Percentiles rank a stretch among this genome's conserved stretches.
phyloP scores from a whole-genome alignment of 1,139 yeast genomes.

The Ogataea hybrid region DNA sequence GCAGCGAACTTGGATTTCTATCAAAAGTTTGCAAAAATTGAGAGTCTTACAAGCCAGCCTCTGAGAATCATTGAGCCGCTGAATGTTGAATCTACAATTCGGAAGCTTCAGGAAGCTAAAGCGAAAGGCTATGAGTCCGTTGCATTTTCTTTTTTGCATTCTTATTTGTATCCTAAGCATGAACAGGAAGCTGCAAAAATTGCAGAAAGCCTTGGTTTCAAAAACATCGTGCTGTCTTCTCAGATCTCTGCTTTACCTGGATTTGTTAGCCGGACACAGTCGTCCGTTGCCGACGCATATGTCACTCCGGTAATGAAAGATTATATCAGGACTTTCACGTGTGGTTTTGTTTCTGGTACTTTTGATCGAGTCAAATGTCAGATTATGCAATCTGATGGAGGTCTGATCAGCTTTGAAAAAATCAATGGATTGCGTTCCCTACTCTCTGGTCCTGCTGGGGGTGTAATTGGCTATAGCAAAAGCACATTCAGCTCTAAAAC shows the following conservation, averaged over 20 bases:
- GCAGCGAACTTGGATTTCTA: conserved; percentile 35
- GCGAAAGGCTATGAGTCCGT: conserved; percentile 31
- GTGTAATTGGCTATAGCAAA: conserved; percentile 53
- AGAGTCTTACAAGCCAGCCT: conserved; percentile 20
- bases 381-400: conserved; percentile 63
- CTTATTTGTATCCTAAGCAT: conserved; percentile 34
- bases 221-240: conserved; percentile 32
- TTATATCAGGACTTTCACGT: conserved; percentile 31
- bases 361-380: conserved; percentile 39
- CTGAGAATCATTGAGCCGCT: conserved; percentile 32
- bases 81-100: conserved; percentile 23
- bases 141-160: conserved; percentile 37
- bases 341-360: conserved; percentile 30
- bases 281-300: conserved; percentile 36
- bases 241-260: conserved; percentile 34
- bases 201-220: conserved; percentile 33
- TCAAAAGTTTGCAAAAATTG: background rate
- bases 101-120: conserved; percentile 10
- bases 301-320: conserved; percentile 34
- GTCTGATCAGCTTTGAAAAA: conserved; percentile 46
- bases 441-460: conserved; percentile 60
- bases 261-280: conserved; percentile 35
- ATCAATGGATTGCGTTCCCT: conserved; percentile 52
- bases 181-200: conserved; percentile 37
- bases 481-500: conserved; percentile 38